phyloP scores from a whole-genome alignment of 345 rosid species.

The Trapa incisa region DNA sequence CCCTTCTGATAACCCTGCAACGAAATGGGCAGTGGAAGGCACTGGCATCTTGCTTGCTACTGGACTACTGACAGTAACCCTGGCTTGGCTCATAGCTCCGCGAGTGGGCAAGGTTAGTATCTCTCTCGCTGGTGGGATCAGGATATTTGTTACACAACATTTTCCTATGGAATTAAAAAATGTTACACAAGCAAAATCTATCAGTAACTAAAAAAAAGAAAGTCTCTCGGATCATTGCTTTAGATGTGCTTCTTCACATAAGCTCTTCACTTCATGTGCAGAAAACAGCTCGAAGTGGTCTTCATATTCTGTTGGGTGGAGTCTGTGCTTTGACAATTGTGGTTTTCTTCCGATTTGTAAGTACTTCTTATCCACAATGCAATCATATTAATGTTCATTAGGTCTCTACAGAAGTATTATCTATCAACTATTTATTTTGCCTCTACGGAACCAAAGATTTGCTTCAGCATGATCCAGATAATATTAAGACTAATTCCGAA shows the following conservation, averaged over 20 bases:
- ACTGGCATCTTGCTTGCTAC: conserved; percentile 92
- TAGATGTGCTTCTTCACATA: neutral
- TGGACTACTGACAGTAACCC: conserved; percentile 75
- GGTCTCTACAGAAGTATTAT: neutral
- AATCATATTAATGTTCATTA: neutral
- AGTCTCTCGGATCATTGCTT: neutral
- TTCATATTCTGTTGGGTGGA: conserved; percentile 84
- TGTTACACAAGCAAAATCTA: neutral
- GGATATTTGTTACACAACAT: conserved; percentile 1
- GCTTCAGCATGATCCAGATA: neutral
- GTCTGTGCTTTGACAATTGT: conserved; percentile 80
- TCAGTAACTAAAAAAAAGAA: no score
- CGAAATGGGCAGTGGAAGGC: conserved; percentile 94
- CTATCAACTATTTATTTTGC: neutral
- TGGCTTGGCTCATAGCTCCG: conserved; percentile 96
- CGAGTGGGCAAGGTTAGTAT: conserved; percentile 80
- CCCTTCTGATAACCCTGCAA: conserved; percentile 56
- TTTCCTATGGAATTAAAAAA: neutral
- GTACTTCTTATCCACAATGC: conserved; percentile 12
- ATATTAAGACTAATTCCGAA: neutral
- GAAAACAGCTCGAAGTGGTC: conserved; percentile 92
- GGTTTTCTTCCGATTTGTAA: conserved; percentile 89
- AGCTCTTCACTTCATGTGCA: conserved; percentile 13
- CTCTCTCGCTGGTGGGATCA: no score
- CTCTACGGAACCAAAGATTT: neutral